Evolutionary conservation across 2,329 filamentous ascomycete species (phyloP), one percentile per base, ranked within the genome.

Genomic region (Botrytis medusae): DNA sequence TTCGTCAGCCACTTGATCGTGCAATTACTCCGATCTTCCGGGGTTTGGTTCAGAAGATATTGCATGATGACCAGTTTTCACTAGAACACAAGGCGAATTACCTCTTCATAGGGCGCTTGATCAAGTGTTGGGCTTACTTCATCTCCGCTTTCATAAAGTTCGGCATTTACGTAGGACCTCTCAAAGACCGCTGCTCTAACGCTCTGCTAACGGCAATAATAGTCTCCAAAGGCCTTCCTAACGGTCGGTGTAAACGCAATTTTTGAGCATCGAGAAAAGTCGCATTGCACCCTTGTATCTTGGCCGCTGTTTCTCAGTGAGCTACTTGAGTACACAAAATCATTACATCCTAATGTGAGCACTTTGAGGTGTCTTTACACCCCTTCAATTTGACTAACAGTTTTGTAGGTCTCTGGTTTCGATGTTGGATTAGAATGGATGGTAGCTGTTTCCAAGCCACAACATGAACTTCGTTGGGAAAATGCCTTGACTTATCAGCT

Each of bases 401-500:
- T 73, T 37, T 73, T 61, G 74, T 29, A 82, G 74, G 82, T 82
- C 75, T 71, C 78, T 68, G 48, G 61, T 40, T 76, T 77, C n/a
- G 84, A 83, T 14, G 78, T 86, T 16, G 80, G 86, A 7, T 85
- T 87, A 59, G 79, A 89, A n/a, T 90, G 89, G 85, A 76, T 87
- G 60, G 77, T 86, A 32, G 83, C 85, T 12, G 81, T 90, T 63
- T 83, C 85, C 60, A 88, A 87, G 76, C 87, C 89, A 7, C 81
- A 77, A 4, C 78, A 81, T 59, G 83, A 82, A 34, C 75, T 88
- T 22, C 82, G 79, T 8, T 87, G 87, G 75, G 87, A 74, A 46
- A 67, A 61, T 51, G 4, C 42, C 20, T 48, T 74, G 16, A 71
- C 74, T 29, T 68, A 48, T 48, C 72, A 69, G 32, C 46, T 74